phyloP scores from a whole-genome alignment of 2,329 filamentous ascomycete species.

The Didymellaceae sp. region DNA sequence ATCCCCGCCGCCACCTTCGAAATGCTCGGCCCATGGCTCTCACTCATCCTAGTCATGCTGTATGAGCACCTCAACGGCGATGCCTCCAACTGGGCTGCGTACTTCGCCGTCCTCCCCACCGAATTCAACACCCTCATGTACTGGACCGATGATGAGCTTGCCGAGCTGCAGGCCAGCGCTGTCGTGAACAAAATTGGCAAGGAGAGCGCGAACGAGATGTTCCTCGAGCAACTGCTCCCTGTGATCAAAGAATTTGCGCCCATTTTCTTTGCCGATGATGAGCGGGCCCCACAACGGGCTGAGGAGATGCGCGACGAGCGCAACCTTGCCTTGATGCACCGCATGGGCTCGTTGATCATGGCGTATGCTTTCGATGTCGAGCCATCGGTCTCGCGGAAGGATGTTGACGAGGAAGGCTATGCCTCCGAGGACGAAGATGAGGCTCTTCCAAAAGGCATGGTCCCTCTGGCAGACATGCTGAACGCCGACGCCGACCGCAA shows the following conservation, averaged over 20 bases:
- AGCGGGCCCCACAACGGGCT: constrained; percentile 36
- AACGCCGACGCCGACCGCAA: constrained; percentile 85
- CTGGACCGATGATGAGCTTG: constrained; percentile 75
- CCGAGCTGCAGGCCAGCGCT: constrained; percentile 76
- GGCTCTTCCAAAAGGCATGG: constrained; percentile 76
- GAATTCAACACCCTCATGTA: constrained; percentile 89
- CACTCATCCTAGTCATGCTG: constrained; percentile 78
- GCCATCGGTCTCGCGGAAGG: constrained; percentile 52
- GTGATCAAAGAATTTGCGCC: constrained; percentile 53
- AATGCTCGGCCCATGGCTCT: constrained; percentile 56
- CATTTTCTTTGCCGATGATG: constrained; percentile 50
- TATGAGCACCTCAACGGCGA: constrained; percentile 70
- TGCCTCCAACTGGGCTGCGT: constrained; percentile 75
- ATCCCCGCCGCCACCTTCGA: constrained; percentile 50
- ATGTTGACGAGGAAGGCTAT: constrained; percentile 63
- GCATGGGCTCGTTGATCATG: constrained; percentile 90
- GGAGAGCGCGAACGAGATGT: constrained; percentile 71
- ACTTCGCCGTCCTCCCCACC: constrained; percentile 75
- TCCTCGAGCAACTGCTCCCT: constrained; percentile 64
- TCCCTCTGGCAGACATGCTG: constrained; percentile 87
- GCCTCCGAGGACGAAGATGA: constrained; percentile 56
- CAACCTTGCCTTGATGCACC: constrained; percentile 68
- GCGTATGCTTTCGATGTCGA: constrained; percentile 88
- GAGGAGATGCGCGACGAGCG: constrained; percentile 54
- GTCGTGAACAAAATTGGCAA: constrained; percentile 80